Percentiles rank a stretch among this genome's conserved stretches.
Evolutionary conservation across 305 asterid genomes (phyloP).

Genomic region (Withania somnifera): DNA sequence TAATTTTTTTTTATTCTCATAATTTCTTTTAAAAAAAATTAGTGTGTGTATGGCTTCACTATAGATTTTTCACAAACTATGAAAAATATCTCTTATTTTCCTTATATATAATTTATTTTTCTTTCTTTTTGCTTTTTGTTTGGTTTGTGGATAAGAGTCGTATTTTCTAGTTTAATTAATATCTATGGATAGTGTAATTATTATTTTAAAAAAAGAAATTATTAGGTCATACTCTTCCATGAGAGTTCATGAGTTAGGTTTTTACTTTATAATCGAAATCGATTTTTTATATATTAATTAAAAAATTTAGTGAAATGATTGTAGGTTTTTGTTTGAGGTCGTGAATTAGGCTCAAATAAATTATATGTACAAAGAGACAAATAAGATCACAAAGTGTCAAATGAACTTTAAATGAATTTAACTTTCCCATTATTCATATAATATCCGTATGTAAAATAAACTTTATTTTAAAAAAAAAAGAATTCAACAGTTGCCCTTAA

Average conservation of each 20-base stretch:
- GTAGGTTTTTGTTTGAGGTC: neutral
- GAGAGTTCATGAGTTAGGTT: neutral
- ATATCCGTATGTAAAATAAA: no score
- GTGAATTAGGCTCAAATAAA: neutral
- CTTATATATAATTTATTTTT: neutral
- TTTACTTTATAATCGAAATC: neutral
- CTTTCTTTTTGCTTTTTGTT: neutral
- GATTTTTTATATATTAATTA: neutral
- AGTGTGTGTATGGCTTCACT: neutral
- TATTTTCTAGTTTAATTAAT: neutral
- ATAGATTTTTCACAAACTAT: neutral
- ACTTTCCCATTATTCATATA: no score
- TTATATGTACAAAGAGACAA: neutral
- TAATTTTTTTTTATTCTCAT: no score
- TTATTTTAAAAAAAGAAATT: accelerated
- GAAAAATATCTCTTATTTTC: neutral
- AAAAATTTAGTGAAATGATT: neutral
- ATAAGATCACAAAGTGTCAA: neutral
- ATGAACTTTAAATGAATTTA: neutral
- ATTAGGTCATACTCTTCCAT: neutral
- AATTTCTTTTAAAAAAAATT: no score
- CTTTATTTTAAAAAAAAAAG: no score
- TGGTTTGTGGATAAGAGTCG: neutral
- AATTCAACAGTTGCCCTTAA: no score
- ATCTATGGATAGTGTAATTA: neutral